Evolutionary conservation across 306 rosid species (phyloP), one percentile per base, ranked within the genome.

Genomic region (Cicer bijugum): DNA sequence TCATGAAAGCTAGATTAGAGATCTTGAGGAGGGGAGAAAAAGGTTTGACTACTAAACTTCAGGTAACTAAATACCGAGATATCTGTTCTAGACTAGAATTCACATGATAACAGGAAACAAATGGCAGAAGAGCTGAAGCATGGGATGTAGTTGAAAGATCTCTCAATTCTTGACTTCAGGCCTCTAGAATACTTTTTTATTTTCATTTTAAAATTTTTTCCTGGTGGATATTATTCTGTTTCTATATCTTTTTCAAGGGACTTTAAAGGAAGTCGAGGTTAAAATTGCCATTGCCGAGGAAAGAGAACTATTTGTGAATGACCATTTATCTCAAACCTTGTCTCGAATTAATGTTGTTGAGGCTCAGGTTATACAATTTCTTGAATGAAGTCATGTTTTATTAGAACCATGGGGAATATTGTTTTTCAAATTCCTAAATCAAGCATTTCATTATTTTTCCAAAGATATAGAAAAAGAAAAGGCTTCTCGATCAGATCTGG

Each of bases 21-120:
- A 95, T 89, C 85, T 92, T 77, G 97, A 95, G 84, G 99, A 95
- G 89, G 99, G 92, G 96, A 95, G n/a, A 92, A 93, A 95, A 95
- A 84, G 97, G 93, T 79, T 77, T 95, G 80, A 71, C 58, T 58
- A 87, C 97, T 58, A 95, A 88, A 75, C 96, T 95, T 82, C 97
- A 95, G 99, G 99, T 95, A 87, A 86, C 57, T 66, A 66, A 75
- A 71, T 75, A 55, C 75, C 56, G 35, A 48, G 66, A 71, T 47
- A 74, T 65, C 69, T 42, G 35, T 73, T 52, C 80, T 52, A 67
- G 39, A 87, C 62, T 81, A 69, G 52, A 74, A 47, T 56, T 83
- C 76, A 67, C 78, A 19, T 81, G 74, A 68, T 80, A 19, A 86
- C 87, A 95, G 99, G 99, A 95, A 85, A 86, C 99, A 71, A 95